These are phyloP conservation scores for Phytophthora pisi DNA, from an alignment of 352 stramenopile species.

Conservation along the genomic window DNA sequence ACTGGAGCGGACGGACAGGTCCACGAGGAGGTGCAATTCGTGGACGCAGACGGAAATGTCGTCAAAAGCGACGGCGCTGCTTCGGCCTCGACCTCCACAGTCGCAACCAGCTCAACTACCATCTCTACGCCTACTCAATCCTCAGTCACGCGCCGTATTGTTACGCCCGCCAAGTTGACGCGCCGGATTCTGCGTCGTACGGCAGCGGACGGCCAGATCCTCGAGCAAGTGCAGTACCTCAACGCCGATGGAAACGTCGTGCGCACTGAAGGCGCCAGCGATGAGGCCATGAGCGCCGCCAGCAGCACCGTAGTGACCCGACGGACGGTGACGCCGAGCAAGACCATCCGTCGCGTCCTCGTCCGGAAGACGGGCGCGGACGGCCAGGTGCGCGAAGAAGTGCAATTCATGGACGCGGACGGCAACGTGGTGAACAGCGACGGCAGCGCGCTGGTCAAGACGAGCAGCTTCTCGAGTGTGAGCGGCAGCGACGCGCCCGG, in stretches of 20 bases:
- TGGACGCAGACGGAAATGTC: constrained; percentile 20
- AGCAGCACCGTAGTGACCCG: constrained; percentile 7
- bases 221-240: constrained; percentile 35
- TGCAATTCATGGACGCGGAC: constrained; percentile 30
- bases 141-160: constrained; percentile 18
- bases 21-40: constrained; percentile 22
- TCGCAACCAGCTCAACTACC: not conserved
- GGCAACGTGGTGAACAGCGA: constrained; percentile 31
- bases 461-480: constrained; percentile 6
- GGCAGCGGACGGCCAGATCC: constrained; percentile 19
- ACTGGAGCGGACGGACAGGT: constrained; percentile 25
- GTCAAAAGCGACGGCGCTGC: constrained; percentile 1
- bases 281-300: constrained; percentile 15
- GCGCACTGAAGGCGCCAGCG: constrained; percentile 15
- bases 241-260: constrained; percentile 31
- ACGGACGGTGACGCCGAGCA: constrained; percentile 25
- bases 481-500: not conserved
- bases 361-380: constrained; percentile 28
- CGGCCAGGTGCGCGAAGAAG: constrained; percentile 27
- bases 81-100: not conserved
- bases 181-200: constrained; percentile 29
- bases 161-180: constrained; percentile 24
- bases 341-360: constrained; percentile 24
- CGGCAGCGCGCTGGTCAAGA: constrained; percentile 9
- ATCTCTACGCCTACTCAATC: not conserved